A percentile compares a stretch with the other conserved stretches of the same genome.
Conservation (phyloP, 352 stramenopile genomes). For the Pythium coloratum region DNA sequence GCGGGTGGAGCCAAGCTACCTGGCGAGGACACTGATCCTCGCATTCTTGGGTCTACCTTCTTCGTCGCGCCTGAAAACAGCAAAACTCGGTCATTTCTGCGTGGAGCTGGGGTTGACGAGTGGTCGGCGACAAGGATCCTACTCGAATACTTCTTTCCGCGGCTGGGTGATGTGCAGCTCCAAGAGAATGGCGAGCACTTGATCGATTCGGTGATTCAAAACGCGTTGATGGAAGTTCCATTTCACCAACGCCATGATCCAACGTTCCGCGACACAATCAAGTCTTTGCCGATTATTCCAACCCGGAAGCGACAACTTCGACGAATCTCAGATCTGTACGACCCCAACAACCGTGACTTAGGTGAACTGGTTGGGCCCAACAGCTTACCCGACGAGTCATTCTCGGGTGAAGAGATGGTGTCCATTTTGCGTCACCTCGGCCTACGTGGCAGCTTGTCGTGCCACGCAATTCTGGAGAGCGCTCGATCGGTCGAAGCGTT, state of each 20-base stretch:
- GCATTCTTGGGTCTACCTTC: conserved; percentile 53
- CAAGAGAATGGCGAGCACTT: conserved; percentile 29
- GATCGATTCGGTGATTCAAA: conserved; percentile 51
- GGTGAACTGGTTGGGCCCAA: conserved; percentile 64
- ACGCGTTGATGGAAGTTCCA: conserved; percentile 42
- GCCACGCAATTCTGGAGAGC: conserved; percentile 71
- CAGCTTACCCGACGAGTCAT: conserved; percentile 52
- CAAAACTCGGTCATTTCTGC: conserved; percentile 45
- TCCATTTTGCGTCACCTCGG: conserved; percentile 56
- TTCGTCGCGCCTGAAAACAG: conserved; percentile 39
- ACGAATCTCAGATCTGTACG: conserved; percentile 55
- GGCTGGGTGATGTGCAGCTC: conserved; percentile 35
- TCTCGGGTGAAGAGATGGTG: conserved; percentile 49
- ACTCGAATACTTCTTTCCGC: conserved; percentile 63
- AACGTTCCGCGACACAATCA: conserved; percentile 49
- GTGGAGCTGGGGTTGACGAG: conserved; percentile 49
- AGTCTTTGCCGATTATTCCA: conserved; percentile 45
- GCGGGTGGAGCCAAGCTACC: conserved; percentile 35
- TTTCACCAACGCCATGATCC: conserved; percentile 58
- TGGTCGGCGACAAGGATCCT: conserved; percentile 58
- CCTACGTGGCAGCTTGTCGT: conserved; percentile 60
- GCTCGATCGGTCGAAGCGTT: conserved; percentile 60
- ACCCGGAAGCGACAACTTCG: conserved; percentile 57
- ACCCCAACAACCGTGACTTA: conserved; percentile 66
- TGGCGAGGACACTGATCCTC: conserved; percentile 38